Evolutionary conservation across 139 green algal genomes (phyloP).

Genomic region (Spirogloea muscicola): DNA sequence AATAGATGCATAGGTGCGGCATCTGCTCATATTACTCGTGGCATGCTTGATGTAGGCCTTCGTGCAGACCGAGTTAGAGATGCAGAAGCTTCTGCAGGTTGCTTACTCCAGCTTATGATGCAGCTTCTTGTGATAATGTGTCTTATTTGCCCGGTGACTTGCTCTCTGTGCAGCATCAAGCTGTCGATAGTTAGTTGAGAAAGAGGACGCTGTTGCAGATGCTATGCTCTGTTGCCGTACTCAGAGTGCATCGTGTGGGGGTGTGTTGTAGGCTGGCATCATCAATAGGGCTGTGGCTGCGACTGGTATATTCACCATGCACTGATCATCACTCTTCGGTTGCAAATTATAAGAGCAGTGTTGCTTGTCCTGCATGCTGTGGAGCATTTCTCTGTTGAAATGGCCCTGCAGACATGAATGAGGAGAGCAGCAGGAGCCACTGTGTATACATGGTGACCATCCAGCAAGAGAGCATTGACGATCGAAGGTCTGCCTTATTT

Average conservation of each 20-base stretch:
- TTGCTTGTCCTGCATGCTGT: background rate
- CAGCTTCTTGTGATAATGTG: background rate
- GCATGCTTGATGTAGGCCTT: background rate
- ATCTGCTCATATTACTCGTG: background rate
- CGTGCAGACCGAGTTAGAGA: conserved; percentile 11
- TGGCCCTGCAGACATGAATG: conserved; percentile 47
- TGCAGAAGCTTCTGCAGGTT: conserved; percentile 30
- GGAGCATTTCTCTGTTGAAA: background rate
- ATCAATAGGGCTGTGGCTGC: conserved; percentile 20
- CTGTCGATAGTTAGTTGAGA: background rate
- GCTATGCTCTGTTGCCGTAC: background rate
- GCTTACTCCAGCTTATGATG: background rate
- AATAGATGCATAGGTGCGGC: background rate
- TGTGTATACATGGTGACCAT: conserved; percentile 33
- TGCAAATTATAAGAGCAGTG: background rate
- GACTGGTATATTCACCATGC: background rate
- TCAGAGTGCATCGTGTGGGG: background rate
- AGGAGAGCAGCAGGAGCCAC: conserved; percentile 37
- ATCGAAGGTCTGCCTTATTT: background rate
- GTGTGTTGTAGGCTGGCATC: conserved; percentile 8
- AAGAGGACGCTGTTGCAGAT: background rate
- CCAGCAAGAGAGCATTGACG: conserved; percentile 2
- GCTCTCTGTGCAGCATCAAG: too few species aligned
- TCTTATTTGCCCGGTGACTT: too few species aligned
- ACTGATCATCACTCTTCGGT: background rate